Evolutionary conservation across 2,329 filamentous ascomycete genomes (phyloP).

Genomic region (Cordyceps fumosorosea): DNA sequence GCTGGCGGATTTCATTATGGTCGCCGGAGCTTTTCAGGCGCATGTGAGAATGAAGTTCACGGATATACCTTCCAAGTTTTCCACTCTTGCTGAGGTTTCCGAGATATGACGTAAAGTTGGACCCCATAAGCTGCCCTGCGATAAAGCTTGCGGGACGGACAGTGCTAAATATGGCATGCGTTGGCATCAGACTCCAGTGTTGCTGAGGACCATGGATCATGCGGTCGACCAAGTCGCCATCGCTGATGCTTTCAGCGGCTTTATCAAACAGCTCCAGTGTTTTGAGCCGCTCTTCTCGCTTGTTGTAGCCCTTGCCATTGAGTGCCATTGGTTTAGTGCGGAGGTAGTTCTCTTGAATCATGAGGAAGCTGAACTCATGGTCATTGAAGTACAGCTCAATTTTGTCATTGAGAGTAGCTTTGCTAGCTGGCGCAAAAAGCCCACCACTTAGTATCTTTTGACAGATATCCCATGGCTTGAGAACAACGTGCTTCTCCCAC

Average conservation of each 20-base stretch:
- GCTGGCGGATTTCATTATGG: slow-evolving; percentile 86
- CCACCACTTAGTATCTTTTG: slow-evolving; percentile 84
- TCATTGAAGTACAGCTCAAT: slow-evolving; percentile 99
- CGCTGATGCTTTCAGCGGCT: slow-evolving; percentile 92
- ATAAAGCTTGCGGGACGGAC: slow-evolving; percentile 85
- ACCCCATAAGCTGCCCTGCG: slow-evolving; percentile 67
- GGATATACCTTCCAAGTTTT: slow-evolving; percentile 72
- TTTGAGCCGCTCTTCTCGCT: slow-evolving; percentile 69
- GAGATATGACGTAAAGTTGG: slow-evolving; percentile 83
- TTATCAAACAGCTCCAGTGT: slow-evolving; percentile 78
- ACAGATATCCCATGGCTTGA: slow-evolving; percentile 98
- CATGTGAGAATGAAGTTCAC: slow-evolving; percentile 97
- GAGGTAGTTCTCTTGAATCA: slow-evolving; percentile 98
- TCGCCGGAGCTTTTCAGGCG: slow-evolving; percentile 84
- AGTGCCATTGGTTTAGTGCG: slow-evolving; percentile 68
- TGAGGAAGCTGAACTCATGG: slow-evolving; percentile 92
- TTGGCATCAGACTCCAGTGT: slow-evolving; percentile 97
- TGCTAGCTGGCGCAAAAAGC: slow-evolving; percentile 77
- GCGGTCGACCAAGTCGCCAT: slow-evolving; percentile 89
- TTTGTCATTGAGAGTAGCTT: slow-evolving; percentile 89
- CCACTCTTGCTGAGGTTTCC: slow-evolving; percentile 88
- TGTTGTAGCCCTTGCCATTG: slow-evolving; percentile 47
- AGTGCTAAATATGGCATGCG: slow-evolving; percentile 91
- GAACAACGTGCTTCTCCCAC: slow-evolving; percentile 94
- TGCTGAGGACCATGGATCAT: slow-evolving; percentile 99